Conservation (phyloP, 1,284 basidiomycete genomes). For the Pyrrhoderma lamaoense region DNA sequence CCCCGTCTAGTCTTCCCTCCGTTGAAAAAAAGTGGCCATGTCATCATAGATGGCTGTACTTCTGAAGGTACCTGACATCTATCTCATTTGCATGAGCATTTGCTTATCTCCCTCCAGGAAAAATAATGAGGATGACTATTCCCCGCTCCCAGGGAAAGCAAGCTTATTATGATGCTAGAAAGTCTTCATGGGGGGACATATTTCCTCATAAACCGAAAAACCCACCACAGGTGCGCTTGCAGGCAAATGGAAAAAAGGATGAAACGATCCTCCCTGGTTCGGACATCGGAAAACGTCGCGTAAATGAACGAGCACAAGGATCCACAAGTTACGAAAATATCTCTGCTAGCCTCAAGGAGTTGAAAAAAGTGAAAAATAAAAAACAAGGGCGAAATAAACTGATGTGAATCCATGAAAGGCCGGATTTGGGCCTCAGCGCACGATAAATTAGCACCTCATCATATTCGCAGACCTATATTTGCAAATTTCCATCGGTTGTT, state of each 20-base stretch:
- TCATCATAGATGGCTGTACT: slow-evolving; percentile 88
- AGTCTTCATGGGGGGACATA: slow-evolving; percentile 88
- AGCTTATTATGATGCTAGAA: slow-evolving; percentile 90
- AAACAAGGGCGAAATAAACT: neutral
- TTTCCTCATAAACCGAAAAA: slow-evolving; percentile 87
- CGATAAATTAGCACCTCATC: too few species aligned
- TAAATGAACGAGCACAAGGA: slow-evolving; percentile 5
- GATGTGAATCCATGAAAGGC: neutral
- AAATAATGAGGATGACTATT: slow-evolving; percentile 86
- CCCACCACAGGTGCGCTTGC: slow-evolving; percentile 54
- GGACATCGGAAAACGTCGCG: slow-evolving; percentile 50
- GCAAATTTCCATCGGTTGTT: neutral
- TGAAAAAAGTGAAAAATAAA: slow-evolving; percentile 9
- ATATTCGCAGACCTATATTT: neutral
- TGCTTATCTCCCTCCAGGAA: slow-evolving; percentile 42
- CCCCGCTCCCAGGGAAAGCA: slow-evolving; percentile 93
- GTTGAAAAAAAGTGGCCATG: slow-evolving; percentile 87
- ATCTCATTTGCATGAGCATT: neutral
- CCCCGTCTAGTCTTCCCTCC: slow-evolving; percentile 88
- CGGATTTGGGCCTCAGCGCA: too few species aligned
- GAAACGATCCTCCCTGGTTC: slow-evolving; percentile 29
- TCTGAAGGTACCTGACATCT: slow-evolving; percentile 52
- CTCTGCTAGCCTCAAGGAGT: slow-evolving; percentile 8
- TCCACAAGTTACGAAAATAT: slow-evolving; percentile 13
- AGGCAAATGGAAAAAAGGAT: slow-evolving; percentile 31